Base-by-base conservation (phyloP, 306 rosid species). In the Quercus rubra region DNA sequence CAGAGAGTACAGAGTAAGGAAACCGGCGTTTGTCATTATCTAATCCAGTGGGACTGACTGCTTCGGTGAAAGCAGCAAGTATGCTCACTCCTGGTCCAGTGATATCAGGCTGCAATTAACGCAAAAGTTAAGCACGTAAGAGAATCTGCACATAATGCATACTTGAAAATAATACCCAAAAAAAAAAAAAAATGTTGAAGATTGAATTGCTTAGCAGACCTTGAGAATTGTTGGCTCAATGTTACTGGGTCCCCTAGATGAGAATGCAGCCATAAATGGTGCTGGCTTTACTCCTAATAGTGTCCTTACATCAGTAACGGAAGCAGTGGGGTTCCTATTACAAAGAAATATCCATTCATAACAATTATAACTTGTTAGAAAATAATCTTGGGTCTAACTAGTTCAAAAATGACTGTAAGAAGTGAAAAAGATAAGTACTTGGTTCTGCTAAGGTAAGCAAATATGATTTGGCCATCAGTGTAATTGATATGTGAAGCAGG, bases 241-340 rank as follows among this genome's bases (percentile, higher is more conserved):
- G 5, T 0, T 1, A 75, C 73, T 88, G 33, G 98, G 98, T 1
- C 98, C 98, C 55, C 97, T 87, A 21, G 95, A 85, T 31, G 98
- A 93, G 86, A 91, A 91, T 23, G 86, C 1, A 70, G 93, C 90
- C 77, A 93, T 18, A 21, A 49, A 0, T 19, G 97, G 98, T 49
- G 93, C 75, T 43, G 90, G 88, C 46, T 84, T 83, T 30, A 6
- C 5, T 23, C 82, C 88, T 9, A 86, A 4, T 61, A 73, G 46
- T 19, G 97, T 90, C 58, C 35, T 78, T 49, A 69, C 86, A 2
- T 3, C 71, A 66, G 88, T 85, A 27, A 93, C 76, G 81, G 31
- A 75, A 71, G 95, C 93, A 77, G 62, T 1, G 0, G 98, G 94
- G 51, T 4, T 77, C 79, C 95, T 91, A 79, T 61, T 79, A 49